Evolutionary conservation across 306 rosid species (phyloP).

Genomic region (Malus fusca): DNA sequence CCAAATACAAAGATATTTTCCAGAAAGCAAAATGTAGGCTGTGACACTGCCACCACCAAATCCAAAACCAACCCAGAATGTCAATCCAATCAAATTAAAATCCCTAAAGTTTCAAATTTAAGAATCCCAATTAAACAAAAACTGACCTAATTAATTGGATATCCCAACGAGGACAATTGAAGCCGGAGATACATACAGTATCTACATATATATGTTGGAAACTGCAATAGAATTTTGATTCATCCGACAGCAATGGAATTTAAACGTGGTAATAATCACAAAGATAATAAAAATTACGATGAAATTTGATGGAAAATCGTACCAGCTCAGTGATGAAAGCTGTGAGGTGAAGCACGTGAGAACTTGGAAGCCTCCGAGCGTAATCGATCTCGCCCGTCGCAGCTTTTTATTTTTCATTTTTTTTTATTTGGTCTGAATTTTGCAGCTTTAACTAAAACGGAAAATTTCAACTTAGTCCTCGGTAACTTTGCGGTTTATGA

Average conservation of each 20-base stretch:
- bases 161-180: not conserved
- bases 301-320: not conserved
- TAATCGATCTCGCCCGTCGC: not conserved
- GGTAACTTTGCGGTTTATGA: not conserved
- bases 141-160: conserved; percentile 5
- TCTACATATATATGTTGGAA: not conserved
- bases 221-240: not conserved
- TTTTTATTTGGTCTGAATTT: not conserved
- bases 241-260: not conserved
- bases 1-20: not conserved
- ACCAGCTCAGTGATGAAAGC: conserved; percentile 3
- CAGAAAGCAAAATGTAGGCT: not conserved
- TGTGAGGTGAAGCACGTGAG: not conserved
- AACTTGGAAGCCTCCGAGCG: not conserved
- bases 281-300: not conserved
- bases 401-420: not conserved
- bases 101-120: not conserved
- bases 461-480: not conserved
- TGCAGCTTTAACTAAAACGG: not conserved
- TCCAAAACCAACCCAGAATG: not conserved
- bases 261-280: not conserved
- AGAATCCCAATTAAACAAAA: not conserved
- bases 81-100: not conserved
- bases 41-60: not conserved
- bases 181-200: not conserved